Evolutionary conservation across 2,329 filamentous ascomycete genomes (phyloP).

Genomic region (Juglanconis oblonga): DNA sequence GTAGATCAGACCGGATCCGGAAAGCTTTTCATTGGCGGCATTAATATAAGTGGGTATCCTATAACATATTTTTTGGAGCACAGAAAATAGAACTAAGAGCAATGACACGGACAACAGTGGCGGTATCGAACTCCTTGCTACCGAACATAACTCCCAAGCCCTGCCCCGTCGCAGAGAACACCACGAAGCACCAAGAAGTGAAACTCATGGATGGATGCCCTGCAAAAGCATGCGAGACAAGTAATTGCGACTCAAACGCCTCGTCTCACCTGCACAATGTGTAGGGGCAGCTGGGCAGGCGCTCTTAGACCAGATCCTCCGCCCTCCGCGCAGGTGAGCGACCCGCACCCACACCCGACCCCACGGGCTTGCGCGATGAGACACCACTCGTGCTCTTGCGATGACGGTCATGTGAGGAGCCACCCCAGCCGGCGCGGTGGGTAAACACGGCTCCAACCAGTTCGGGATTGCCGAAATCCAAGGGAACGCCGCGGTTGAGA

Average conservation of each 20-base stretch:
- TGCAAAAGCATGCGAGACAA: no score
- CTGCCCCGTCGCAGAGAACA: no score
- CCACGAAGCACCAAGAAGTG: no score
- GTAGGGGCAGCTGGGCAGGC: neutral
- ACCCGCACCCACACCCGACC: neutral
- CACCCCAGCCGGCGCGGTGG: constrained; percentile 24
- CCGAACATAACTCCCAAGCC: no score
- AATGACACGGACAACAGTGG: no score
- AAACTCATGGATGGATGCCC: no score
- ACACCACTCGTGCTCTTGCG: neutral
- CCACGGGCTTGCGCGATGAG: constrained; percentile 15
- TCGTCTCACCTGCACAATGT: neutral
- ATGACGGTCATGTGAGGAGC: no score
- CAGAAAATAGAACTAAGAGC: neutral
- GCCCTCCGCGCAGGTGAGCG: neutral
- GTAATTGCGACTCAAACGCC: no score
- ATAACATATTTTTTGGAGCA: neutral
- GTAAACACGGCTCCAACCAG: constrained; percentile 25
- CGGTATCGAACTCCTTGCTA: no score
- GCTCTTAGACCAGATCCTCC: constrained; percentile 13
- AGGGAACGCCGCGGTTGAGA: constrained; percentile 40
- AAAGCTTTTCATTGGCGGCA: neutral
- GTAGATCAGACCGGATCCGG: neutral
- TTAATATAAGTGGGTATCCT: neutral
- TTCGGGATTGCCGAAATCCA: constrained; percentile 25